These are phyloP conservation scores for Aureobasidium pullulans DNA, from an alignment of 2,329 filamentous ascomycete species.

Conservation along the genomic window DNA sequence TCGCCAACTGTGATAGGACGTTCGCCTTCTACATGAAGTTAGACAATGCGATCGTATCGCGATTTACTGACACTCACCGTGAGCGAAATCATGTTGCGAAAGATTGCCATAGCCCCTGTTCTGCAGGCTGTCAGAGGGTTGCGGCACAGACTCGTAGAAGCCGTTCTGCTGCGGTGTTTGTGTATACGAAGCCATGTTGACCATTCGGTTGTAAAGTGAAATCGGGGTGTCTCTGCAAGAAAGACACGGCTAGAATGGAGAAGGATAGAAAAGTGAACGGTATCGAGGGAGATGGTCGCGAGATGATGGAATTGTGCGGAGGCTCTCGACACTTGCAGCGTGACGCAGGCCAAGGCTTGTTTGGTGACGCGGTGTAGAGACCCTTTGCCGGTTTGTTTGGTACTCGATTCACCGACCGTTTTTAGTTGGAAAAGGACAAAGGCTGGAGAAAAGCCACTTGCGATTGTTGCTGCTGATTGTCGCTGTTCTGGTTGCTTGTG, in stretches of 20 bases:
- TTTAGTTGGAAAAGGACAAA: background rate
- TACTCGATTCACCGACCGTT: background rate
- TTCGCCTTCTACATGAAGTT: background rate
- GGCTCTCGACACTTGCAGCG: background rate
- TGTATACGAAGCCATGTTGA: slow-evolving; percentile 20
- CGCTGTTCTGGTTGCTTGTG: background rate
- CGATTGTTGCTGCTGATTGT: background rate
- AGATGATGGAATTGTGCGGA: slow-evolving; percentile 6
- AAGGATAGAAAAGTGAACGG: background rate
- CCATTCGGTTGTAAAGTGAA: background rate
- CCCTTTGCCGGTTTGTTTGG: slow-evolving; percentile 8
- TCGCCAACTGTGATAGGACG: slow-evolving; percentile 37
- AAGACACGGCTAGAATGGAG: background rate
- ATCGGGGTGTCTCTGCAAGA: background rate
- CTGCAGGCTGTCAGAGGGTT: slow-evolving; percentile 30
- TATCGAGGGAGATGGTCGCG: background rate
- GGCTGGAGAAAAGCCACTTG: slow-evolving; percentile 4
- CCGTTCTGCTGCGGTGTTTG: slow-evolving; percentile 21
- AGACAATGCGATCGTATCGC: slow-evolving; percentile 31
- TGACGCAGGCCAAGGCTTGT: background rate
- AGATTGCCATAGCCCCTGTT: slow-evolving; percentile 27
- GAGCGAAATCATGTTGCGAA: slow-evolving; percentile 31
- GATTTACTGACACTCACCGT: slow-evolving; percentile 26
- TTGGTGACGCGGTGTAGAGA: background rate
- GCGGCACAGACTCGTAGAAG: slow-evolving; percentile 33